Conservation (phyloP, 176 grass and related monocot species). For the maize (Zea mays) region Zm-B73-REFERENCE-NAM-5.0 NC_050101.1:139553001-139553500, state of each 20-base stretch:
- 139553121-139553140: no score
- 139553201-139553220: constrained; percentile 33
- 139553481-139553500: constrained; percentile 94
- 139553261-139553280: constrained; percentile 90
- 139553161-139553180: not conserved
- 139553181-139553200: constrained; percentile 18
- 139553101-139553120: no score
- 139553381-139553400: constrained; percentile 40
- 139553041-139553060: no score
- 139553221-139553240: constrained; percentile 67
- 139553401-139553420: constrained; percentile 67
- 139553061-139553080: no score
- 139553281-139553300: constrained; percentile 57
- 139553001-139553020: no score
- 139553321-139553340: constrained; percentile 5
- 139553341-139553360: constrained; percentile 9
- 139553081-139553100: no score
- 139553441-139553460: constrained; percentile 73
- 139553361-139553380: not conserved
- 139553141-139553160: not conserved
- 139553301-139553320: not conserved
- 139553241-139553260: constrained; percentile 89
- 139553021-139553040: no score
- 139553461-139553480: constrained; percentile 86
- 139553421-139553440: constrained; percentile 63